Conservation (phyloP, 73 alveolate genomes). For the Symbiodinium pilosum region DNA sequence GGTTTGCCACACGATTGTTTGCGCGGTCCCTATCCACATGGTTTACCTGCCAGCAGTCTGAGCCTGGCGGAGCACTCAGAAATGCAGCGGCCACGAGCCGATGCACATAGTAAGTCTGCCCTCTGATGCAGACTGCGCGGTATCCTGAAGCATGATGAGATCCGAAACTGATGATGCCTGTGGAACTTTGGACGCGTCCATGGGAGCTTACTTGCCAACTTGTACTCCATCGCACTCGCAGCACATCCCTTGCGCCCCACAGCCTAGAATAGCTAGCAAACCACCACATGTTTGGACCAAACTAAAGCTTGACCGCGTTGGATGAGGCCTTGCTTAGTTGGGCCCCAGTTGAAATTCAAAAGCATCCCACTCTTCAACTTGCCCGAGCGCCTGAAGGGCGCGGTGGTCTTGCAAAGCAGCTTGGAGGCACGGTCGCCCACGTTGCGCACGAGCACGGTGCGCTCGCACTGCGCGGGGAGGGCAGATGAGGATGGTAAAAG, state of each 20-base stretch:
- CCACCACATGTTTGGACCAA: not conserved
- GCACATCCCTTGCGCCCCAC: not conserved
- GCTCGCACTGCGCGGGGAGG: slow-evolving; percentile 60
- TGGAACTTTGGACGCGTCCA: not conserved
- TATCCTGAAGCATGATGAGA: not conserved
- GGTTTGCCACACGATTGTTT: not conserved
- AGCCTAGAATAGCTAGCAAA: not conserved
- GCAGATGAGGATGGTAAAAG: not conserved
- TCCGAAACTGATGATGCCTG: not conserved
- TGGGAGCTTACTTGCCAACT: slow-evolving; percentile 37
- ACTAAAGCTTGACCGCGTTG: too few relatives aligned
- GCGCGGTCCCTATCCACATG: slow-evolving; percentile 20
- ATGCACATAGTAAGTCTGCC: not conserved
- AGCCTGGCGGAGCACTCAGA: not conserved
- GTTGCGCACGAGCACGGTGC: slow-evolving; percentile 94
- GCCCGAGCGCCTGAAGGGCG: slow-evolving; percentile 54
- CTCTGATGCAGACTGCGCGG: not conserved
- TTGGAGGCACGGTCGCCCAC: slow-evolving; percentile 93
- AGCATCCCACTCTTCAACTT: too few relatives aligned
- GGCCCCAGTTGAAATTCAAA: too few relatives aligned
- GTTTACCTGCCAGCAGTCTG: slow-evolving; percentile 13
- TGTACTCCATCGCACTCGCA: not conserved
- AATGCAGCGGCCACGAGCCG: slow-evolving; percentile 3
- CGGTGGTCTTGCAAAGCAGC: slow-evolving; percentile 63
- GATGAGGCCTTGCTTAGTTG: not conserved